phyloP scores from a whole-genome alignment of 2,329 filamentous ascomycete species.

The Erysiphe pisi region DNA sequence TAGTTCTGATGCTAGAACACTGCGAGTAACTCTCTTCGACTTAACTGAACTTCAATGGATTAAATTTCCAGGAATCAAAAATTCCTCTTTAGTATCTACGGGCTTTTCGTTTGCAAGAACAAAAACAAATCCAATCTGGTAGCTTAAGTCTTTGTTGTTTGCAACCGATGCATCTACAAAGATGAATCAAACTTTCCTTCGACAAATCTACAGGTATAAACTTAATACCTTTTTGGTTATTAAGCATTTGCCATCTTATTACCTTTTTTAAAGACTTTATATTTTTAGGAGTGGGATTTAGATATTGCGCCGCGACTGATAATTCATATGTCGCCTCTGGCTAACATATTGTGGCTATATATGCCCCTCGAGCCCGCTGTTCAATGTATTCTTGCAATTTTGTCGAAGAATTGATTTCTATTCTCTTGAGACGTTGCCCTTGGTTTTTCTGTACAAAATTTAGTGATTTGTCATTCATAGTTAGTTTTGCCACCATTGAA shows the following conservation, averaged over 20 bases:
- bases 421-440: not conserved
- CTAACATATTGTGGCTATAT: not conserved
- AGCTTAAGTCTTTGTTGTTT: no score
- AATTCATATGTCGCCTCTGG: not conserved
- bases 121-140: no score
- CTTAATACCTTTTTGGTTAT: no score
- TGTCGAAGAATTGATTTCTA: not conserved
- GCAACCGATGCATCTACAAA: no score
- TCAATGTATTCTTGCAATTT: not conserved
- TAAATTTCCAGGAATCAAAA: not conserved
- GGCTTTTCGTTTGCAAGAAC: no score
- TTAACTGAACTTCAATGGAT: not conserved
- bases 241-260: no score
- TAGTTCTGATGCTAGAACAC: slow-evolving; percentile 29
- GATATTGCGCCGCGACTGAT: not conserved
- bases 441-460: slow-evolving; percentile 1
- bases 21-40: slow-evolving; percentile 28
- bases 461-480: not conserved
- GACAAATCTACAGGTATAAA: no score
- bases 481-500: slow-evolving; percentile 27
- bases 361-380: not conserved
- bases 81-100: no score
- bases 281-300: no score
- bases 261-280: no score
- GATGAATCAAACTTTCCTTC: no score